These are phyloP conservation scores for Excoecaria cochinchinensis DNA, from an alignment of 345 rosid genomes.

Conservation along the genomic window DNA sequence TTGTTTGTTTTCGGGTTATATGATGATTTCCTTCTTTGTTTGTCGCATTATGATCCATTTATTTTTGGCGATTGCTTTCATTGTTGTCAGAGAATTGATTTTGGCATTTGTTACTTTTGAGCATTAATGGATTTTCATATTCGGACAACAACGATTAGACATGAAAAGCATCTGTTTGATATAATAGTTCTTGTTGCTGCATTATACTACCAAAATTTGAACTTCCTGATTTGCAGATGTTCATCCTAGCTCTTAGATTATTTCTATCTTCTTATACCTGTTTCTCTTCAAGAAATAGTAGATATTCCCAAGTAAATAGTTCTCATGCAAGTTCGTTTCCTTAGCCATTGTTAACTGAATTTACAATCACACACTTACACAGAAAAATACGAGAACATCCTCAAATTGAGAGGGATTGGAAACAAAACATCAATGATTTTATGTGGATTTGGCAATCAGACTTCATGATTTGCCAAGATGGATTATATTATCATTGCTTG, in stretches of 20 bases:
- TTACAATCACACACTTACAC: too few species aligned
- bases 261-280: background rate
- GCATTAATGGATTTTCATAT: background rate
- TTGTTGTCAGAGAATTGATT: background rate
- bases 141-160: background rate
- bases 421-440: background rate
- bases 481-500: background rate
- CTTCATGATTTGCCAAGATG: background rate
- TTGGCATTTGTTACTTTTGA: background rate
- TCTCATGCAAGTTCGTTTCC: background rate
- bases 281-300: background rate
- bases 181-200: background rate
- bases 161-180: background rate
- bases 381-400: background rate
- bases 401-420: background rate
- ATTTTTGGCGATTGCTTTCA: background rate
- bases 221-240: background rate
- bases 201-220: background rate
- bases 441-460: background rate
- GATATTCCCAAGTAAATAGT: background rate
- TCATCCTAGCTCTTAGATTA: background rate
- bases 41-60: background rate
- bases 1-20: background rate
- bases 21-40: background rate
- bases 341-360: background rate